Base-by-base conservation (phyloP, 352 stramenopile genomes). In the Phytophthora podocarpi region DNA sequence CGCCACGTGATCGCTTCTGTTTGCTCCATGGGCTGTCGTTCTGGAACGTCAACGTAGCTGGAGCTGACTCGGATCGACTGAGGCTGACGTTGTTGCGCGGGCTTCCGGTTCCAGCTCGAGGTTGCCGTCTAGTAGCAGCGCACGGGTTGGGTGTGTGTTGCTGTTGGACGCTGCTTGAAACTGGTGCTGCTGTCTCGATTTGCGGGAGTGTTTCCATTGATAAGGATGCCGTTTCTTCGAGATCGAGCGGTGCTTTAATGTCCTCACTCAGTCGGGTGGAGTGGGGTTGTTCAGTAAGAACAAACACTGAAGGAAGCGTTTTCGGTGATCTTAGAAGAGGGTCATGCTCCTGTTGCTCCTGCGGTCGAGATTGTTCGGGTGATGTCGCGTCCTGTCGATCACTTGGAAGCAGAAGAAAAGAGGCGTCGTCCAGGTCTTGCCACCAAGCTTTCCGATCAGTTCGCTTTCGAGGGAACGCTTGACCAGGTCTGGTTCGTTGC, bases 11-110 rank as follows among this genome's bases (percentile, higher is more conserved):
- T 24, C 62, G 65, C 18, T 83, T 87, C n/a, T 60, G 46, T 16
- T 67, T 66, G 15, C 69, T 45, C 47, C 40, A 50, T 36, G 56
- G 43, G 20, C 50, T 57, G 12, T 72, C 64, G 23, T 60, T 64
- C 30, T 59, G 49, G 27, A 69, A 59, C 8, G 48, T 49, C 9
- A 85, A 58, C 2, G 65, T 72, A 12, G 60, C 40, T 32, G 78
- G 72, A 3, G 80, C 78, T 1, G 80, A 88, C 24, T 90, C 78
- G 7, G 80, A 87, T 18, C 74, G 76, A 52, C 31, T 55, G 15
- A 72, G 58, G 4, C 2, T 26, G 2, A 16, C 18, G 16, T 10
- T 39, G 8, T 30, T 30, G 26, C 4, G 37, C 9, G 3, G n/a
- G 6, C 13, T 13, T 41, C 32, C 48, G 35, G 13, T 5, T 28